These are phyloP conservation scores for Betula pendula DNA, from an alignment of 306 rosid species.

Conservation along the genomic window DNA sequence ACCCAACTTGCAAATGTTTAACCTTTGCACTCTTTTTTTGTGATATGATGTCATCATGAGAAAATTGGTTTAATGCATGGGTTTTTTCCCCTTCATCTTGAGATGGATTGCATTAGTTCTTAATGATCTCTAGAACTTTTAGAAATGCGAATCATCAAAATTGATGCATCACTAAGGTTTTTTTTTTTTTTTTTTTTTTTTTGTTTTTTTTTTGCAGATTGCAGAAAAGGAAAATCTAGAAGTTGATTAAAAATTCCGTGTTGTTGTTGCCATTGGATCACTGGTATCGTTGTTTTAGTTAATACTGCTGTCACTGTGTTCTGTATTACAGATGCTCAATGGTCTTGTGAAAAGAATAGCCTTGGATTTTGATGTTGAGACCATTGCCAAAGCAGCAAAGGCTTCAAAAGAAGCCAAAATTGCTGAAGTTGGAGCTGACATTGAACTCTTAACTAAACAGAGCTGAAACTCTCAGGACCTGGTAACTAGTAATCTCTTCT, in stretches of 20 bases:
- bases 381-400: constrained; percentile 67
- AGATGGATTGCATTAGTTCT: not conserved
- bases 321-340: constrained; percentile 70
- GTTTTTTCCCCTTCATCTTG: not conserved
- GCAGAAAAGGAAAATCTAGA: constrained; percentile 67
- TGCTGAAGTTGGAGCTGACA: constrained; percentile 83
- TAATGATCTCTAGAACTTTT: not conserved
- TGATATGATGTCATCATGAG: not conserved
- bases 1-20: not conserved
- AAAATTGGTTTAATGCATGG: not conserved
- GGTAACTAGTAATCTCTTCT: constrained; percentile 10
- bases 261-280: constrained; percentile 92
- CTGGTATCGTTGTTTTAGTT: constrained; percentile 49
- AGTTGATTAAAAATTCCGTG: constrained; percentile 79
- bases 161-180: not conserved
- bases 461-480: constrained; percentile 28
- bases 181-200: no score
- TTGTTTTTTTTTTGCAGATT: constrained; percentile 56
- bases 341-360: constrained; percentile 79
- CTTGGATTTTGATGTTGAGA: constrained; percentile 79
- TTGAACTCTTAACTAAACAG: constrained; percentile 59
- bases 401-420: constrained; percentile 77
- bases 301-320: not conserved
- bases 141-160: not conserved
- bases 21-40: not conserved